Percentiles rank a stretch among this genome's conserved stretches.
Evolutionary conservation across 768 basidiomycete species (phyloP).

Genomic region (Lactifluus subvellereus): DNA sequence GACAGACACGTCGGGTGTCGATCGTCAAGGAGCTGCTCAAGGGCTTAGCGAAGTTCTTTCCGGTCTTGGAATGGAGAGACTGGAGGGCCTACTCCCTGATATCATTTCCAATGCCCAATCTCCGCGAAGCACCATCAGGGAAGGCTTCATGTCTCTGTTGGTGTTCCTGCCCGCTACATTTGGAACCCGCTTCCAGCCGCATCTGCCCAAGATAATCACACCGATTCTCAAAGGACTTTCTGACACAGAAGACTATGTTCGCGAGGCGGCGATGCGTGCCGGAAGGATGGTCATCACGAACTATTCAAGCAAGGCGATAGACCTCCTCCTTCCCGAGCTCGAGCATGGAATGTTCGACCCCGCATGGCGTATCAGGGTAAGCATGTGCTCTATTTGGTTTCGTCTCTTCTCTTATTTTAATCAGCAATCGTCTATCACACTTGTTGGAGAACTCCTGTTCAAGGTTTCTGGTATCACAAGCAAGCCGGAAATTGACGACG

Average conservation of each 20-base stretch:
- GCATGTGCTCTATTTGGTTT: constrained; percentile 28
- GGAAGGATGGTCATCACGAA: constrained; percentile 96
- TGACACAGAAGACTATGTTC: constrained; percentile 90
- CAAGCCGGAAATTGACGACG: constrained; percentile 77
- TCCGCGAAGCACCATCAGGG: constrained; percentile 83
- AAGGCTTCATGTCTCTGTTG: constrained; percentile 97
- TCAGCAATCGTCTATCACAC: constrained; percentile 90
- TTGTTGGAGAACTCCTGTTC: constrained; percentile 94
- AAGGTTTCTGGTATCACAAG: constrained; percentile 93
- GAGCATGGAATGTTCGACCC: constrained; percentile 93
- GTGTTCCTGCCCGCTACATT: constrained; percentile 96
- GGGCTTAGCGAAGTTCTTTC: constrained; percentile 93
- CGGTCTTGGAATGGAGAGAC: constrained; percentile 94
- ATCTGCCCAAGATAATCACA: constrained; percentile 88
- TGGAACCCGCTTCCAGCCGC: constrained; percentile 92
- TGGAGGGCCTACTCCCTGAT: constrained; percentile 90
- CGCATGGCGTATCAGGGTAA: constrained; percentile 89
- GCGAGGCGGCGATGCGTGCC: constrained; percentile 98
- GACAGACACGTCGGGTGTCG: constrained; percentile 90
- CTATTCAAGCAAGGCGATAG: constrained; percentile 88
- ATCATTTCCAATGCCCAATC: constrained; percentile 90
- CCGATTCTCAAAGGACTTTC: constrained; percentile 90
- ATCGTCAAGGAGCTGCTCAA: constrained; percentile 96
- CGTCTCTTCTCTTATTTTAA: constrained; percentile 21
- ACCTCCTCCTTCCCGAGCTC: constrained; percentile 88